These are phyloP conservation scores for Diaporthe nobilis DNA, from an alignment of 2,329 filamentous ascomycete genomes.

Conservation along the genomic window DNA sequence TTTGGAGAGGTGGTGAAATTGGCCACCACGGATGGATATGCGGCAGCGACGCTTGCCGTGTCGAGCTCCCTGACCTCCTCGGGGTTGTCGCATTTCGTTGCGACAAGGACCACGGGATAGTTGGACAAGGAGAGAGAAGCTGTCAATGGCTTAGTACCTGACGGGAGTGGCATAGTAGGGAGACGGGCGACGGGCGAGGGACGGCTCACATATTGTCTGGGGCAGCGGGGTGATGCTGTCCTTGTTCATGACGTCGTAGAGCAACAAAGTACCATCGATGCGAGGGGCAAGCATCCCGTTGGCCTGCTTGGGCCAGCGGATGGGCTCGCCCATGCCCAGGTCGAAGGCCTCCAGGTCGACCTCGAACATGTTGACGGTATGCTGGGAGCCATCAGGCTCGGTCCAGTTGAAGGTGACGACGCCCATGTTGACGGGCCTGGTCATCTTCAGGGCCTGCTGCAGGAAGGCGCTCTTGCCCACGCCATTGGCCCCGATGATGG, in stretches of 20 bases:
- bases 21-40: conserved; percentile 78
- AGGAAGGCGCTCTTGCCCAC: conserved; percentile 80
- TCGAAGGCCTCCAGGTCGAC: conserved; percentile 77
- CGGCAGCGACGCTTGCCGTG: conserved; percentile 72
- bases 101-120: conserved; percentile 84
- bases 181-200: not conserved
- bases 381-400: conserved; percentile 69
- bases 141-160: conserved; percentile 54
- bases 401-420: conserved; percentile 68
- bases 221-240: conserved; percentile 82
- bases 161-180: conserved; percentile 7
- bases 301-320: conserved; percentile 77
- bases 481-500: conserved; percentile 75
- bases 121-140: conserved; percentile 80
- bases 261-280: conserved; percentile 85
- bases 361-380: conserved; percentile 74
- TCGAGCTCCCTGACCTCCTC: conserved; percentile 80
- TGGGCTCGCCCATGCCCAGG: conserved; percentile 68
- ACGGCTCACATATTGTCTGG: conserved; percentile 80
- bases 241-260: conserved; percentile 89
- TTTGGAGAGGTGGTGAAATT: conserved; percentile 81
- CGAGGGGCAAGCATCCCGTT: conserved; percentile 79
- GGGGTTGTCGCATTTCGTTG: conserved; percentile 89
- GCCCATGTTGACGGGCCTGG: conserved; percentile 66
- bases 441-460: conserved; percentile 71